Conservation (phyloP, 1,284 basidiomycete genomes). For the Austropuccinia psidii region DNA sequence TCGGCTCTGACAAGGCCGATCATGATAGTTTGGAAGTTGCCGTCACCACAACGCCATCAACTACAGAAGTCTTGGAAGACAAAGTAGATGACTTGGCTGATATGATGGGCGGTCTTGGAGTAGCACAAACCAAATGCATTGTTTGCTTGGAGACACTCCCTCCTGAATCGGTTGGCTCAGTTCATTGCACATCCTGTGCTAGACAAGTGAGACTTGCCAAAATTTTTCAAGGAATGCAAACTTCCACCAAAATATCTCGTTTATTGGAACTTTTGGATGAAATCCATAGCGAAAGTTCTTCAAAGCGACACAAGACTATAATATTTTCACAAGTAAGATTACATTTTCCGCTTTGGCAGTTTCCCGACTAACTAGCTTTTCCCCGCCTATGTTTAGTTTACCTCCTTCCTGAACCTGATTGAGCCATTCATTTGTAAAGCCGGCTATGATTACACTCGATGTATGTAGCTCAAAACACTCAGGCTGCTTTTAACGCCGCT, state of each 20-base stretch:
- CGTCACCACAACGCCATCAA: neutral
- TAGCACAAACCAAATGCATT: neutral
- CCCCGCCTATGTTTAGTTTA: slow-evolving; percentile 45
- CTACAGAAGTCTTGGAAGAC: slow-evolving; percentile 9
- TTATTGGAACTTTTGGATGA: slow-evolving; percentile 42
- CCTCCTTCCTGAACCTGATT: slow-evolving; percentile 46
- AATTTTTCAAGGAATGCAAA: slow-evolving; percentile 17
- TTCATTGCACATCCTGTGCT: slow-evolving; percentile 6
- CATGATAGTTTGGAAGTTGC: slow-evolving; percentile 7
- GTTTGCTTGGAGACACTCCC: slow-evolving; percentile 12
- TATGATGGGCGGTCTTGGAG: neutral
- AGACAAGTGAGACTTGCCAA: slow-evolving; percentile 11
- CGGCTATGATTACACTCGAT: slow-evolving; percentile 43
- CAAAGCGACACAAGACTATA: slow-evolving; percentile 40
- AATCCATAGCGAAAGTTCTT: slow-evolving; percentile 35
- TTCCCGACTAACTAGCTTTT: neutral
- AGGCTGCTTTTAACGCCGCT: neutral
- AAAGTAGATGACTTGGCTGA: slow-evolving; percentile 8
- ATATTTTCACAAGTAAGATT: slow-evolving; percentile 43
- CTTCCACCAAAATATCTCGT: slow-evolving; percentile 44
- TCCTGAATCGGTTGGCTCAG: neutral
- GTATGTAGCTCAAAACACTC: neutral
- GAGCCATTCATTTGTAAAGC: slow-evolving; percentile 42
- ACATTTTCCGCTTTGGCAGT: neutral
- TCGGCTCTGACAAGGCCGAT: slow-evolving; percentile 20